A percentile compares a stretch with the other conserved stretches of the same genome.
Conservation (phyloP, 768 basidiomycete species). For the Boletus huronensis region DNA sequence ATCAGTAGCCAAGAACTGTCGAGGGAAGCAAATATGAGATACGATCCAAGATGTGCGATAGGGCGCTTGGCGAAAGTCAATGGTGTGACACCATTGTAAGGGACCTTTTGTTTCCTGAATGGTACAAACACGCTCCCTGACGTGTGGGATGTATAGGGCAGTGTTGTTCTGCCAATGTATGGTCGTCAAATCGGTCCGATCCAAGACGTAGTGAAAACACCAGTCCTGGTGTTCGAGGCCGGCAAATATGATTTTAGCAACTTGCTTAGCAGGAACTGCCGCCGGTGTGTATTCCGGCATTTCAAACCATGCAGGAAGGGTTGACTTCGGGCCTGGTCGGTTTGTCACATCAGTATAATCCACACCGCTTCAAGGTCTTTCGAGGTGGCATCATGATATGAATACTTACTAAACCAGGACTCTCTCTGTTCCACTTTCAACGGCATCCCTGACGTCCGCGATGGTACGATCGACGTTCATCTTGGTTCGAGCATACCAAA, state of each 20-base stretch:
- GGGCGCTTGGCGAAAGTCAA: not conserved
- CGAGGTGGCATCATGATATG: not conserved
- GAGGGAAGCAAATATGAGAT: not conserved
- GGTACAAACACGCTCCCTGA: constrained; percentile 3
- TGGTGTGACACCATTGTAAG: not conserved
- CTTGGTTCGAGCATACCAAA: constrained; percentile 3
- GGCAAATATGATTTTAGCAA: not conserved
- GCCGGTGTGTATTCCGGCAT: not conserved
- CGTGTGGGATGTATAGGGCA: not conserved
- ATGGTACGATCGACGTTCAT: not conserved
- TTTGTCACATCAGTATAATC: not conserved
- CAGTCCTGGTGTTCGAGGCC: not conserved
- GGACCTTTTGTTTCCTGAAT: not conserved
- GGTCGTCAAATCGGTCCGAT: not conserved
- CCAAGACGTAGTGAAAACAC: not conserved
- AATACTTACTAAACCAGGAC: not conserved
- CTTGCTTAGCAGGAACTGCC: not conserved
- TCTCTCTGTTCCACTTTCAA: not conserved
- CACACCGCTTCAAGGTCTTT: not conserved
- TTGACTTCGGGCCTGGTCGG: not conserved
- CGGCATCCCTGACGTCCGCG: not conserved
- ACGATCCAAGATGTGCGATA: not conserved
- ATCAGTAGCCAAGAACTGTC: constrained; percentile 6
- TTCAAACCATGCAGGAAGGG: not conserved
- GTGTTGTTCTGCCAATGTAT: constrained; percentile 1